Evolutionary conservation across 2,329 filamentous ascomycete genomes (phyloP).

Genomic region (Nemania sp.): DNA sequence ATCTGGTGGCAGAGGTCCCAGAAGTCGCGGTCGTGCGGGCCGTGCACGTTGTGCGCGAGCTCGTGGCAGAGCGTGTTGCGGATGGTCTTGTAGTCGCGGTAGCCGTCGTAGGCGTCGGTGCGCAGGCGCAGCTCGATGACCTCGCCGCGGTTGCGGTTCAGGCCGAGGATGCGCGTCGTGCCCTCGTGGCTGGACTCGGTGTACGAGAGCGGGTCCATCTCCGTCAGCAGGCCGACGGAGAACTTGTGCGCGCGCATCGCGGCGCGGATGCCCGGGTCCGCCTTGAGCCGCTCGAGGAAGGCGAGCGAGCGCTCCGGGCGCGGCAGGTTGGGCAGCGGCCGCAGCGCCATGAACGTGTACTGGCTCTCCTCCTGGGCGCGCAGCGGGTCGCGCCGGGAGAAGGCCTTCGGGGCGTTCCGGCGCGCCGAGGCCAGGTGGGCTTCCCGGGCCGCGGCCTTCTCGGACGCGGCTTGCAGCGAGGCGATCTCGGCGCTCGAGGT

Average conservation of each 20-base stretch:
- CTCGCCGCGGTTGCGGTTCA: conserved; percentile 87
- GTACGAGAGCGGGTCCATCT: conserved; percentile 90
- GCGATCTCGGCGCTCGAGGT: conserved; percentile 64
- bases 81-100: conserved; percentile 89
- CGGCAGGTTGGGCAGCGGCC: conserved; percentile 77
- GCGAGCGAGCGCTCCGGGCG: conserved; percentile 70
- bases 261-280: conserved; percentile 82
- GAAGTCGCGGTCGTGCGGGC: conserved; percentile 82
- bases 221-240: conserved; percentile 82
- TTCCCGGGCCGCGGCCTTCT: conserved; percentile 54
- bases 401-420: conserved; percentile 36
- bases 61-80: conserved; percentile 94
- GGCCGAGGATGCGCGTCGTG: conserved; percentile 75
- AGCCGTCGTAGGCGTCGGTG: conserved; percentile 95
- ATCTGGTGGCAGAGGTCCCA: conserved; percentile 89
- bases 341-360: conserved; percentile 82
- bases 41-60: conserved; percentile 87
- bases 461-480: conserved; percentile 55
- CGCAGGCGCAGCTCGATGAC: conserved; percentile 87
- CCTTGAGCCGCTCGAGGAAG: conserved; percentile 75
- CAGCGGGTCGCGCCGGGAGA: conserved; percentile 39
- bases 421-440: conserved; percentile 44
- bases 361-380: conserved; percentile 59
- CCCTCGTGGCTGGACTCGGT: conserved; percentile 73
- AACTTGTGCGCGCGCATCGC: conserved; percentile 86